Base-by-base conservation (phyloP, 371 early-diverging fungal species). In the Encephalitozoon intestinalis region DNA sequence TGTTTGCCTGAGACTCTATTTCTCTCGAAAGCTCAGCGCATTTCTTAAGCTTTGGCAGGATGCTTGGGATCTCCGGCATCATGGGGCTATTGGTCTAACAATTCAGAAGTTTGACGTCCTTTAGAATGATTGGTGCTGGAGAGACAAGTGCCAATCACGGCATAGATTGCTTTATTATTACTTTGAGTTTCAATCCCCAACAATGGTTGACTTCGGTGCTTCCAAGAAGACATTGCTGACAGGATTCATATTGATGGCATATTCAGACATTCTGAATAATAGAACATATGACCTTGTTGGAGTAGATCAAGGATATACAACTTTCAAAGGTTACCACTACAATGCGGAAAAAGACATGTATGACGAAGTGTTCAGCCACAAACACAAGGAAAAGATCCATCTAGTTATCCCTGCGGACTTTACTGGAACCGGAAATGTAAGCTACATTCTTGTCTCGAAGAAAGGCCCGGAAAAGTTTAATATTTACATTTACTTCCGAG, bases 261-360 rank as follows among this genome's bases (percentile, higher is more conserved):
- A 73, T 43, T 41, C 66, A 12, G 74, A 73, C 41, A 64, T 73
- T 9, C 66, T 66, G 6, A 73, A 73, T 34, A 63, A 53, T 26
- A 65, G 74, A 31, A 12, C 52, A 18, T 73, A 73, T 43, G 74
- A 73, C 30, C 50, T 73, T 31, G 63, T 73, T 52, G 74, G 74
- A 12, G 53, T 53, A n/a, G 53, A 30, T 6, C 18, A 46, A 25
- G 54, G 66, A 31, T 40, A 28, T 4, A 65, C 51, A 51, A 25
- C 30, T 12, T 66, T 73, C 52, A 52, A 66, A 11, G 54, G 64
- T 15, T 44, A 73, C 23, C 52, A 65, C 23, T 73, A 73, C 44
- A 28, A 63, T 66, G 3, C n/a, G 0, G 67, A 73, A 1, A 52
- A 46, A 28, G 44, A 73, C 34, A 37, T 34, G 25, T 66, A 64